Base-by-base conservation (phyloP, 2,329 filamentous ascomycete species). In the Pyricularia grisea region DNA sequence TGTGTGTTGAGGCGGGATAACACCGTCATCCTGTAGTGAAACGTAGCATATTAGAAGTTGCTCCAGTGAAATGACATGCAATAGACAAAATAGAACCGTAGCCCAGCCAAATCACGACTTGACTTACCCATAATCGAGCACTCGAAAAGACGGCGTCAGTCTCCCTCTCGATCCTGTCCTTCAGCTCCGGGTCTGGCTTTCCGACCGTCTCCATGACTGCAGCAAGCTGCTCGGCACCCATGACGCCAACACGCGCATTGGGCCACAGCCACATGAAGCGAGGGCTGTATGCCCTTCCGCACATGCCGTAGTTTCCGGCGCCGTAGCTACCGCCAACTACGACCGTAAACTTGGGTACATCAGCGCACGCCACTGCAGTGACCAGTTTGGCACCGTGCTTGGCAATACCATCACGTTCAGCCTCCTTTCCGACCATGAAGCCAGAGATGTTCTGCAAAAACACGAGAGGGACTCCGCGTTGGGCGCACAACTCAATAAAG, bases 301-400 rank as follows among this genome's bases (percentile, higher is more conserved):
- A 98, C 95, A 99, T 99, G 74, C 94, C 95, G 77, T 99, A 99
- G 79, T 98, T 99, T 4, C 95, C 95, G 9, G 94, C 94, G 70
- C 94, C 94, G 72, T 95, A 95, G 77, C 90, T 94, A 33, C 91
- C 92, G 28, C 95, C 95, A n/a, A 97, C 90, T 0, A 99, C 92
- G 20, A 99, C 92, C 0, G 95, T 99, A 76, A 98, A 94, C 79
- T 99, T 98, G 73, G 95, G 94, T 61, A 98, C 94, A 73, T 95
- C 88, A 4, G 94, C 94, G 77, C 94, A 97, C 10, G 93, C 92
- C 12, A 98, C 95, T 9, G 94, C 95, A 2, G 93, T 97, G 31
- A 98, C 95, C 23, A 99, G 88, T 81, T 99, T 98, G 6, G 95
- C 95, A 60, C 95, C 95, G 76, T 98, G 96, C 84, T 98, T 98